Conservation (phyloP, 768 basidiomycete genomes). For the Amanita subjunquillea region DNA sequence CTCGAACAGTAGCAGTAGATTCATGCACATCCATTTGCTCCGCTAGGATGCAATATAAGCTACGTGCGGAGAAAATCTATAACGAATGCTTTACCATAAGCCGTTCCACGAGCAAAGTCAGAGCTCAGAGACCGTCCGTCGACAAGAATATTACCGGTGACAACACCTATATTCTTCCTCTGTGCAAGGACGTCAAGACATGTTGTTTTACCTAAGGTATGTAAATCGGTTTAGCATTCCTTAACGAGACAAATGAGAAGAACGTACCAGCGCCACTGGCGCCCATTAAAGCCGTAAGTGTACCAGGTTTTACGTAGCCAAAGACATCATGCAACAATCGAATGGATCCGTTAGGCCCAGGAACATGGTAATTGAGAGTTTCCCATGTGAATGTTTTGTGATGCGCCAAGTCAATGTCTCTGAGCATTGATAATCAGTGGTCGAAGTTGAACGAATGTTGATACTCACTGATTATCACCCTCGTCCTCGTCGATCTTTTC, state of each 20-base stretch:
- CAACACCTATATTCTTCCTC: slow-evolving; percentile 59
- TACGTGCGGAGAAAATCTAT: slow-evolving; percentile 14
- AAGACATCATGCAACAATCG: slow-evolving; percentile 65
- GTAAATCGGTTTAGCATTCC: background rate
- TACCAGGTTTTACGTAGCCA: slow-evolving; percentile 80
- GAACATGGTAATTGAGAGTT: slow-evolving; percentile 65
- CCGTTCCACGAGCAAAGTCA: slow-evolving; percentile 54
- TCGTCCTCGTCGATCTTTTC: slow-evolving; percentile 18
- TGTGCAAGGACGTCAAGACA: slow-evolving; percentile 68
- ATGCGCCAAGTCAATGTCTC: slow-evolving; percentile 13
- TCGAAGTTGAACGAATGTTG: background rate
- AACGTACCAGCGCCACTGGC: slow-evolving; percentile 62
- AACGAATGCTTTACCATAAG: slow-evolving; percentile 46
- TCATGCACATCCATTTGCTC: slow-evolving; percentile 88
- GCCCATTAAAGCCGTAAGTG: slow-evolving; percentile 85
- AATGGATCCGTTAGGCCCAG: slow-evolving; percentile 46
- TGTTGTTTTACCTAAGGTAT: slow-evolving; percentile 53
- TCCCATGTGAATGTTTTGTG: slow-evolving; percentile 77
- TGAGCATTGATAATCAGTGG: background rate
- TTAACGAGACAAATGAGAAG: background rate
- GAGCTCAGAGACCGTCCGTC: slow-evolving; percentile 52
- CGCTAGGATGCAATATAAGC: slow-evolving; percentile 24
- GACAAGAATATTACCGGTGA: slow-evolving; percentile 54
- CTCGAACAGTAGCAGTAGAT: slow-evolving; percentile 72
- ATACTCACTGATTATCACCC: slow-evolving; percentile 9